Conservation (phyloP, 148 eudicot species). For the Rhododendron simsii region DNA sequence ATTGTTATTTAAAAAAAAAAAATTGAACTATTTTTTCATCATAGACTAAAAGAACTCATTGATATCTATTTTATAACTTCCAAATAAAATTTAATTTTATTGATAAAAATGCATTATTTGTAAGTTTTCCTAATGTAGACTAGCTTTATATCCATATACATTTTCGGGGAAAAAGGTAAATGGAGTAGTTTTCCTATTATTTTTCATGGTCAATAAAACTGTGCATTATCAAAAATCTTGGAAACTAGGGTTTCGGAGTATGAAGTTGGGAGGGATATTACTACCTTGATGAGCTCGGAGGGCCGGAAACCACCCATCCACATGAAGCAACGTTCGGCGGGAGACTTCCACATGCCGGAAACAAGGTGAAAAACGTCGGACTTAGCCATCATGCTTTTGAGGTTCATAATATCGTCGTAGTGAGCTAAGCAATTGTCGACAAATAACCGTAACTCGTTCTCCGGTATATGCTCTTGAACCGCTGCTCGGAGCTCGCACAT, state of each 20-base stretch:
- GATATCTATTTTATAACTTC: too few relatives aligned
- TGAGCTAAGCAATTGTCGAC: slow-evolving; percentile 82
- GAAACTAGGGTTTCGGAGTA: neutral
- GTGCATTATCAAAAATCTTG: neutral
- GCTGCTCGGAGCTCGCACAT: slow-evolving; percentile 83
- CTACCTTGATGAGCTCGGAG: slow-evolving; percentile 81
- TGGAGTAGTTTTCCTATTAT: neutral
- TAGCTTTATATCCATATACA: too few relatives aligned
- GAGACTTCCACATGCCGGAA: slow-evolving; percentile 91
- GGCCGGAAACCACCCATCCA: slow-evolving; percentile 97
- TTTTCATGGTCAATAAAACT: neutral
- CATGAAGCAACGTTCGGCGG: slow-evolving; percentile 93
- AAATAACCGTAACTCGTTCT: slow-evolving; percentile 65
- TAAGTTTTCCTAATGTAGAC: too few relatives aligned
- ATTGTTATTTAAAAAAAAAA: too few relatives aligned
- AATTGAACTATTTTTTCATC: too few relatives aligned
- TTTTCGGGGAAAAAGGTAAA: neutral
- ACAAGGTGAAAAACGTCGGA: slow-evolving; percentile 83
- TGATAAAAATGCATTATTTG: too few relatives aligned
- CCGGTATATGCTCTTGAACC: slow-evolving; percentile 76
- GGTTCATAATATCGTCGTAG: slow-evolving; percentile 60
- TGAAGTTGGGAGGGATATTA: neutral
- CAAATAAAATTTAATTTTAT: too few relatives aligned
- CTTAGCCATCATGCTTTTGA: slow-evolving; percentile 65
- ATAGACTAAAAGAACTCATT: too few relatives aligned